Evolutionary conservation across 129 eudicot genomes (phyloP).

Genomic region (Flaveria linearis): DNA sequence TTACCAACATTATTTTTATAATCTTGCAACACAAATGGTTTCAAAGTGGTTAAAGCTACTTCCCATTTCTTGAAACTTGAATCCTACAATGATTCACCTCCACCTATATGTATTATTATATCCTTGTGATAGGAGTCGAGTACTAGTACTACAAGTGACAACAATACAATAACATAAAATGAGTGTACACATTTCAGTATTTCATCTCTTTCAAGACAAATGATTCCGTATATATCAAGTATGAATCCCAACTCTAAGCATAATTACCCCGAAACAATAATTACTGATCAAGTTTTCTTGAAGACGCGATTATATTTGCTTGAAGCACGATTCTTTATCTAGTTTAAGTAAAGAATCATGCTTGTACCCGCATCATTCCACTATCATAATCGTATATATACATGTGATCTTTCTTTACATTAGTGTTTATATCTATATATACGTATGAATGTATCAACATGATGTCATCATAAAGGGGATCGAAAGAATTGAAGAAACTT

Average conservation of each 20-base stretch:
- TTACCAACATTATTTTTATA: slow-evolving; percentile 24
- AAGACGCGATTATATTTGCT: neutral
- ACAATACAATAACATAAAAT: neutral
- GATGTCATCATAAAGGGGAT: slow-evolving; percentile 38
- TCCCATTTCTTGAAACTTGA: slow-evolving; percentile 41
- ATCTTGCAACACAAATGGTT: slow-evolving; percentile 28
- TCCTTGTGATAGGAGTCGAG: neutral
- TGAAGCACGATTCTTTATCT: neutral
- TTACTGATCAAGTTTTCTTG: too few relatives aligned
- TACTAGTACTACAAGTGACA: neutral
- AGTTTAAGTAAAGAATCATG: neutral
- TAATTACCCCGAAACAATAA: too few relatives aligned
- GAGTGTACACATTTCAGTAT: neutral
- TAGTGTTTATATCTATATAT: slow-evolving; percentile 19
- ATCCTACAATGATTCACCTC: slow-evolving; percentile 34
- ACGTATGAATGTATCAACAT: slow-evolving; percentile 22
- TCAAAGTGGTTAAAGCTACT: slow-evolving; percentile 29
- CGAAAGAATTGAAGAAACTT: slow-evolving; percentile 27
- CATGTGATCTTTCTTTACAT: neutral
- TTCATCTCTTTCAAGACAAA: neutral
- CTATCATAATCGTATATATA: neutral
- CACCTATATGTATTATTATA: slow-evolving; percentile 29
- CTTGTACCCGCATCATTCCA: neutral
- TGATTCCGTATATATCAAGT: neutral
- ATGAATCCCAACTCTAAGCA: too few relatives aligned